Evolutionary conservation across 2,329 filamentous ascomycete species (phyloP).

Genomic region (Hypoxylon sp.): DNA sequence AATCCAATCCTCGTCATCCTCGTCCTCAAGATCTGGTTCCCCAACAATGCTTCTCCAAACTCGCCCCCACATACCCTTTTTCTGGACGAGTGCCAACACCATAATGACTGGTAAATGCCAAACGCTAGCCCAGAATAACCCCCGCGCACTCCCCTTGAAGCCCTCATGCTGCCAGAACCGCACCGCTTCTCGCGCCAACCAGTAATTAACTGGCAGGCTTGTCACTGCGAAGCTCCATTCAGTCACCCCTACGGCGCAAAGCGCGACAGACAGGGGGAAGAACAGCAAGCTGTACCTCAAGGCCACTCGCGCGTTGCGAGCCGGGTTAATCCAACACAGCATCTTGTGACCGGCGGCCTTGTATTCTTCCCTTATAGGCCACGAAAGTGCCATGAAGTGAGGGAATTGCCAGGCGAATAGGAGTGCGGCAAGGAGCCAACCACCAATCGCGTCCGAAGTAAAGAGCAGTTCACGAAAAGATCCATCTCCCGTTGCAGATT

Average conservation of each 20-base stretch:
- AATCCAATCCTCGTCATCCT: constrained; percentile 67
- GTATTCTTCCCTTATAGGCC: constrained; percentile 92
- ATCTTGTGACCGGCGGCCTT: constrained; percentile 76
- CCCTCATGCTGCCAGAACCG: constrained; percentile 86
- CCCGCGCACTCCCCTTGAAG: constrained; percentile 82
- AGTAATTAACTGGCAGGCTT: constrained; percentile 85
- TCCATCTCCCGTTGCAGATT: constrained; percentile 82
- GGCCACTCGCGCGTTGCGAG: constrained; percentile 87
- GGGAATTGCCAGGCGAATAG: constrained; percentile 98
- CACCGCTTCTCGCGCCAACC: constrained; percentile 85
- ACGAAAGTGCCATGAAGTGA: constrained; percentile 95
- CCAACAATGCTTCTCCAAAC: constrained; percentile 81
- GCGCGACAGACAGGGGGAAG: constrained; percentile 85
- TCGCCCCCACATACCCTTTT: constrained; percentile 91
- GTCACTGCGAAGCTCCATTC: constrained; percentile 88
- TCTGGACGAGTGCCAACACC: constrained; percentile 90
- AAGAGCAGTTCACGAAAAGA: constrained; percentile 85
- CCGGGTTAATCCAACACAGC: constrained; percentile 90
- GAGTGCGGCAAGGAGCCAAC: constrained; percentile 88
- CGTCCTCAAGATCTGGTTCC: constrained; percentile 69
- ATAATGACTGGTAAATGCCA: constrained; percentile 94
- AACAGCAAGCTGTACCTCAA: constrained; percentile 88
- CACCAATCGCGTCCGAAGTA: constrained; percentile 76
- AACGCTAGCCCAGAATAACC: constrained; percentile 96
- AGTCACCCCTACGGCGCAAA: constrained; percentile 85